These are phyloP conservation scores for Colletotrichum phormii DNA, from an alignment of 2,329 filamentous ascomycete genomes.

Conservation along the genomic window DNA sequence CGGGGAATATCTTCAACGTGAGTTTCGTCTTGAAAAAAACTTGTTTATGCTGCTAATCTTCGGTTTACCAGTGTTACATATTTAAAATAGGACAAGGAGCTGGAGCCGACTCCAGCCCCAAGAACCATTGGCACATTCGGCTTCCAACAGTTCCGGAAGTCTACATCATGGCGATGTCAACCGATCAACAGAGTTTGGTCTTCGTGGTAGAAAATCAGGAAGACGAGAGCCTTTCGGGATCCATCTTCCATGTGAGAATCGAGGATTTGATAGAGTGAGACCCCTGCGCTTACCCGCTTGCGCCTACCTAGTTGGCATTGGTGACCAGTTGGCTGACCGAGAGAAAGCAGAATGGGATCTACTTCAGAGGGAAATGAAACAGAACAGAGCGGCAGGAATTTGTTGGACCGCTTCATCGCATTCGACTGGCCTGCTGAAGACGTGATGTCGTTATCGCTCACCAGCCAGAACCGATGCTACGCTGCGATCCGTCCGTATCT, in stretches of 20 bases:
- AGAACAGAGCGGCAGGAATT: background rate
- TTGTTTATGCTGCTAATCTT: background rate
- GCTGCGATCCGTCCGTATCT: background rate
- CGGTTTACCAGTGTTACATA: background rate
- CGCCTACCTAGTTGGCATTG: background rate
- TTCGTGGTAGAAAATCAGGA: background rate
- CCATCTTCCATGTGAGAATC: background rate
- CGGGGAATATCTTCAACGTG: background rate
- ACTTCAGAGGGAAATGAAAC: background rate
- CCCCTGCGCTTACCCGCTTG: background rate
- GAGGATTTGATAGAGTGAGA: background rate
- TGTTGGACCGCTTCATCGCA: background rate
- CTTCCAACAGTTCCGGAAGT: background rate
- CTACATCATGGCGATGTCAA: background rate
- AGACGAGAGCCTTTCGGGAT: background rate
- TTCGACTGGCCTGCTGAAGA: background rate
- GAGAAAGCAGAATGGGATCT: background rate
- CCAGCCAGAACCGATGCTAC: background rate
- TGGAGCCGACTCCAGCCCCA: background rate
- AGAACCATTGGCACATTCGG: background rate
- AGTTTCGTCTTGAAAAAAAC: background rate
- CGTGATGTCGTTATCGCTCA: background rate
- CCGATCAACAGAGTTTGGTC: background rate
- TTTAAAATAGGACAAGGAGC: background rate
- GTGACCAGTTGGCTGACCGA: background rate